phyloP scores from a whole-genome alignment of 208 protist genomes.

The Naegleria fowleri region DNA sequence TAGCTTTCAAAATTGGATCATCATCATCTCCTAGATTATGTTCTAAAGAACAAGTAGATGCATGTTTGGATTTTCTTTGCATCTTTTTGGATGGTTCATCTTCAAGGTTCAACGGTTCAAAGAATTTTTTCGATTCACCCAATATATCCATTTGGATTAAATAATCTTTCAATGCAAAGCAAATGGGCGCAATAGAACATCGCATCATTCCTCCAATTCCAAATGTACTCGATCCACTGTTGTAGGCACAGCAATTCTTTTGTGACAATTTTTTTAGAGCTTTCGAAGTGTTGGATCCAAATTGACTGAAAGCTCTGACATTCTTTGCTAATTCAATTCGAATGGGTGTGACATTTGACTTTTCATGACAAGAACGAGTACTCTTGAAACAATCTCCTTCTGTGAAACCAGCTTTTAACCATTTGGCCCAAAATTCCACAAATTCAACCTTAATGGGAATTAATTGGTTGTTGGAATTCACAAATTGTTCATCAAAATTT shows the following conservation, averaged over 20 bases:
- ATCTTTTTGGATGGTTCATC: no score
- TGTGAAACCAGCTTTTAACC: not conserved
- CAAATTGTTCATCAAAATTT: no score
- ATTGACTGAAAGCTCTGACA: not conserved
- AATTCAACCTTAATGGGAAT: not conserved
- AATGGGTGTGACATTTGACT: not conserved
- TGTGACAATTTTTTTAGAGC: not conserved
- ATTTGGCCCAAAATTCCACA: not conserved
- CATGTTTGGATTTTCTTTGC: not conserved
- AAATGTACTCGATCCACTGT: not conserved
- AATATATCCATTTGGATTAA: not conserved
- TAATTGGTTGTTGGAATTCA: no score
- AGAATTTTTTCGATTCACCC: not conserved
- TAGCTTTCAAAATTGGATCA: not conserved
- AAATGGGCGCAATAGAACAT: not conserved
- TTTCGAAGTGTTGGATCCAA: not conserved
- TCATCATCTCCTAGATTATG: not conserved
- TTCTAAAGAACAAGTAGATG: not conserved
- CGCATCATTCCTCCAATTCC: slow-evolving; percentile 7
- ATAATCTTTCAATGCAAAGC: not conserved
- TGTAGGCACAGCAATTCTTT: not conserved
- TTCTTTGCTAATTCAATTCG: not conserved
- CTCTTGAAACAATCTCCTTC: not conserved
- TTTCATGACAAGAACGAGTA: not conserved
- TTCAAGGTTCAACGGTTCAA: not conserved